phyloP scores from a whole-genome alignment of 768 basidiomycete species.

The Hypholoma fasciculare region DNA sequence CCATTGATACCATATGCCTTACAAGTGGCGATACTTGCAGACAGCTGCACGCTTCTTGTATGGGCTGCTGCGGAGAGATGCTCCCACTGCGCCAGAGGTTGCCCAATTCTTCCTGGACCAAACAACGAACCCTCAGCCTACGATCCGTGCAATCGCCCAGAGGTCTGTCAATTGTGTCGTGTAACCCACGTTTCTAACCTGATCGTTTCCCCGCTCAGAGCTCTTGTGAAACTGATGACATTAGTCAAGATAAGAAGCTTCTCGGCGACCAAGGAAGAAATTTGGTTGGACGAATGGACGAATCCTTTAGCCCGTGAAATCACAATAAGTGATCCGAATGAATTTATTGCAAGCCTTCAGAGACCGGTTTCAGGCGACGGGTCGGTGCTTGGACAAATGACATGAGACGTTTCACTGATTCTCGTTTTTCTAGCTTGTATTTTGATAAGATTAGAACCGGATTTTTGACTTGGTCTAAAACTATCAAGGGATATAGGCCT shows the following conservation, averaged over 20 bases:
- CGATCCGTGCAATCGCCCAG: constrained; percentile 65
- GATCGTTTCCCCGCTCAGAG: constrained; percentile 38
- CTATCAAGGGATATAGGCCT: constrained; percentile 59
- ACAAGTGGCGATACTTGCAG: constrained; percentile 81
- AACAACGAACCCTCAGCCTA: constrained; percentile 68
- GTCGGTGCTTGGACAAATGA: constrained; percentile 25
- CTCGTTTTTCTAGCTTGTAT: constrained; percentile 42
- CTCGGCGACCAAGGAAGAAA: constrained; percentile 57
- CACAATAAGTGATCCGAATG: constrained; percentile 43
- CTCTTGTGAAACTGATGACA: constrained; percentile 62
- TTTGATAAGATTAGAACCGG: constrained; percentile 79
- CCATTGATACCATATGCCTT: constrained; percentile 10
- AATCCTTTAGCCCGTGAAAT: constrained; percentile 58
- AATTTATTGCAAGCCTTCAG: constrained; percentile 50
- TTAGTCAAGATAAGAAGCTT: constrained; percentile 79
- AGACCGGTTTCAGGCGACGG: constrained; percentile 33
- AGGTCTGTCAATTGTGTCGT: constrained; percentile 39
- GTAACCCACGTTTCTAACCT: not conserved
- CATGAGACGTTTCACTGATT: constrained; percentile 6
- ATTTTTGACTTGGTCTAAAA: constrained; percentile 72
- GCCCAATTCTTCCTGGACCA: constrained; percentile 67
- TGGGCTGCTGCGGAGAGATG: constrained; percentile 65
- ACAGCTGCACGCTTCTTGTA: constrained; percentile 64
- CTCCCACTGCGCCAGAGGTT: constrained; percentile 48
- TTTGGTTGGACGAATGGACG: constrained; percentile 74